Evolutionary conservation across 331 rosid genomes (phyloP), one percentile per base, ranked within the genome.

Genomic region (Spiraea crenata): DNA sequence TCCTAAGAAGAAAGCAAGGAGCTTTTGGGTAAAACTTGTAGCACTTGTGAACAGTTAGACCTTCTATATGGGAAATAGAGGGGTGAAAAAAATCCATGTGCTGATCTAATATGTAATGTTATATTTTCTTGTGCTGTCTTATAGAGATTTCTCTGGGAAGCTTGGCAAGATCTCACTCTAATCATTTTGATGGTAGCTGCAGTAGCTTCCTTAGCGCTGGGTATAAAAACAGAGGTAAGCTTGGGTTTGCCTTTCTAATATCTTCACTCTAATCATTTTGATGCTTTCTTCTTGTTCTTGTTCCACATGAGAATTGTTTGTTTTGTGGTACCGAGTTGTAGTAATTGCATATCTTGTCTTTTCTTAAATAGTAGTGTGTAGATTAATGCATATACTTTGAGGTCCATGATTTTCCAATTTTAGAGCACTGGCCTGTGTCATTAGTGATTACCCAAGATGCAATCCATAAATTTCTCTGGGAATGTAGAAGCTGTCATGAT

Each of bases 81-180:
- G 51, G 35, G 38, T 12, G 5, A 40, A 48, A 34, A 38, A 14
- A 49, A 8, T 5, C 3, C 6, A 15, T 9, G 7, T 4, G 9
- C 10, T 0, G 4, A 11, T 64, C 1, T 42, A 11, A 1, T 38
- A 58, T 25, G 54, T 45, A n/a, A 14, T 3, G 46, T 10, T 19
- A 16, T 67, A 11, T 38, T 31, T 55, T 65, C 9, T 63, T 78
- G 75, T 63, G 68, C 35, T 78, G 6, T 73, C 62, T 54, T 56
- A 41, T 85, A 95, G 99, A 89, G 85, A 92, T 95, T 92, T 82
- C 69, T 95, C 67, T 95, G 98, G 99, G 99, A 95, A 83, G 98
- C 99, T 60, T 95, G 99, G 90, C 96, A 95, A 88, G 99, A 95
- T 80, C 92, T 95, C 83, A 95, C 99, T 71, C 80, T 95, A 83